Evolutionary conservation across 352 stramenopile species (phyloP).

Genomic region (Peronosclerospora sorghi): DNA sequence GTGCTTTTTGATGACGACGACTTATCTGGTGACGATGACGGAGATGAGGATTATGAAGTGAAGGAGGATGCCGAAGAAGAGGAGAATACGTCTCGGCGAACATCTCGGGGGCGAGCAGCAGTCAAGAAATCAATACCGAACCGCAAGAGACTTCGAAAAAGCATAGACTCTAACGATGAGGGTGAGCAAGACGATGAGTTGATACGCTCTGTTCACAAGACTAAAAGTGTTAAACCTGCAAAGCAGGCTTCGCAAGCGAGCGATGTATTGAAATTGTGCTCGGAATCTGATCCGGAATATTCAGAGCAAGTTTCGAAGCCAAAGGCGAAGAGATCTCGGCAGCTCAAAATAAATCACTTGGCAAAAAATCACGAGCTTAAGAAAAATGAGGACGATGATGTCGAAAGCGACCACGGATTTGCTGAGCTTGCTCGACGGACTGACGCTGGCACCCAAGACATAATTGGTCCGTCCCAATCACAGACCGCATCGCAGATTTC

Average conservation of each 20-base stretch:
- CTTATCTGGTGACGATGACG: conserved; percentile 34
- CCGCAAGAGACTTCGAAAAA: conserved; percentile 38
- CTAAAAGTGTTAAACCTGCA: conserved; percentile 8
- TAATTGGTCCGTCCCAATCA: conserved; percentile 18
- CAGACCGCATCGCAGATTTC: conserved; percentile 35
- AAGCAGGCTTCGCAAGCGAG: conserved; percentile 15
- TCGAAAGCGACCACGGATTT: conserved; percentile 68
- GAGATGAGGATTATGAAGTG: conserved; percentile 52
- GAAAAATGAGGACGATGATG: conserved; percentile 30
- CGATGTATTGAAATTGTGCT: conserved; percentile 39
- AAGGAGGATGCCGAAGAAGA: conserved; percentile 37
- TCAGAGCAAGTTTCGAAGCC: conserved; percentile 12
- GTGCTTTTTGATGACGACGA: conserved; percentile 39
- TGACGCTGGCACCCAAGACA: conserved; percentile 5
- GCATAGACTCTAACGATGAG: conserved; percentile 19
- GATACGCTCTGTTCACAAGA: conserved; percentile 2
- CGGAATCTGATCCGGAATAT: conserved; percentile 27
- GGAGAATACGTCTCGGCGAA: conserved; percentile 18
- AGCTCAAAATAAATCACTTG: conserved; percentile 50
- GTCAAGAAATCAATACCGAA: conserved; percentile 9
- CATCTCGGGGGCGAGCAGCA: conserved; percentile 10
- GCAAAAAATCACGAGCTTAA: conserved; percentile 32
- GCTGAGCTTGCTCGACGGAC: conserved; percentile 26
- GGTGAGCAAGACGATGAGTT: conserved; percentile 12
- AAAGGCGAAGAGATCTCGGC: conserved; percentile 23